Percentiles rank a stretch among this genome's conserved stretches.
Evolutionary conservation across 176 grass and related monocot genomes (phyloP).

Genomic region (Oropetium thomaeum): DNA sequence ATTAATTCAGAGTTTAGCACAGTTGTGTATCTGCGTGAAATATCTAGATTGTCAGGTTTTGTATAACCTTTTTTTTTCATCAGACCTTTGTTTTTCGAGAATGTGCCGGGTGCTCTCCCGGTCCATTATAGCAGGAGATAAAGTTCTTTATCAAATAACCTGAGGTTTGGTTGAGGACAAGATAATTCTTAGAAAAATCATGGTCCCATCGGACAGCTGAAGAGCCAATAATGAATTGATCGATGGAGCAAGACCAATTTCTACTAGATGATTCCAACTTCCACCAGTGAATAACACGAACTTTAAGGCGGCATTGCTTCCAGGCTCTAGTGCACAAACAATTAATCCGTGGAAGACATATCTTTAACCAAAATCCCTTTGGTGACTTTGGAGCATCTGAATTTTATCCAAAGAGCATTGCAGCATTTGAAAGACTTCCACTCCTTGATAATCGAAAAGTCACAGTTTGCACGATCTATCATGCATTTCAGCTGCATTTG

Average conservation of each 20-base stretch:
- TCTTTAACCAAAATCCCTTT: not conserved
- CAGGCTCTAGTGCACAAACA: not conserved
- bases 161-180: not conserved
- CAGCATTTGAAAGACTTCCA: not conserved
- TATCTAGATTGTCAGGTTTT: constrained; percentile 4
- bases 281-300: constrained; percentile 14
- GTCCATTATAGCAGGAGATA: too few relatives aligned
- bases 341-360: not conserved
- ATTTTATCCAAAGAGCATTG: too few relatives aligned
- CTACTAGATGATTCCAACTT: not conserved
- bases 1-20: not conserved
- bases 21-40: not conserved
- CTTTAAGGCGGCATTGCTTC: not conserved
- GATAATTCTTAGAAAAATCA: not conserved
- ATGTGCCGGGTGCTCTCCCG: too few relatives aligned
- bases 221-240: not conserved
- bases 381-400: not conserved
- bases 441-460: not conserved
- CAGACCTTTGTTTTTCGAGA: too few relatives aligned
- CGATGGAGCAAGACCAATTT: not conserved
- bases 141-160: not conserved
- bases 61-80: not conserved
- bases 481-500: not conserved
- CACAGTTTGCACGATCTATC: not conserved
- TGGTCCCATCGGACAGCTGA: not conserved